Conservation (phyloP, 257 asterid genomes). For the Solanum tarijense region DNA sequence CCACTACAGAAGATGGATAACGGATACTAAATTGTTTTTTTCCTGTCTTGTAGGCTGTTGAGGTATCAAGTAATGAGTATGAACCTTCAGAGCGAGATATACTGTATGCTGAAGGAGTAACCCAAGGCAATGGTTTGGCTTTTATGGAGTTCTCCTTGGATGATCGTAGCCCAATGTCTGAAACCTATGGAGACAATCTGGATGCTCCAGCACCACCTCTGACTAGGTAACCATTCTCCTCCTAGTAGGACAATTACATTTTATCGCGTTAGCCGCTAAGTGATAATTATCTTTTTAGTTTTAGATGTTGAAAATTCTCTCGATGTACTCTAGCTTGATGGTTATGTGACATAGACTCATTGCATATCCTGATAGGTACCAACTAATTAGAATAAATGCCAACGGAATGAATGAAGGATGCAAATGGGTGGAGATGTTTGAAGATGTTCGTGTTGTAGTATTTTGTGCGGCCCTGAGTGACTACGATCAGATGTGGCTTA, state of each 20-base stretch:
- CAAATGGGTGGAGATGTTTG: conserved; percentile 20
- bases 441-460: conserved; percentile 16
- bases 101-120: conserved; percentile 19
- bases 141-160: conserved; percentile 18
- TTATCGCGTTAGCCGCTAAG: background rate
- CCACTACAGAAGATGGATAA: background rate
- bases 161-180: conserved; percentile 19
- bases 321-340: background rate
- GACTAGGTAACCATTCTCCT: conserved; percentile 1
- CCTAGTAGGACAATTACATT: background rate
- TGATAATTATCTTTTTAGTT: background rate
- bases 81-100: conserved; percentile 21
- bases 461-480: background rate
- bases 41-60: background rate
- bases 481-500: conserved; percentile 6
- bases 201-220: conserved; percentile 13
- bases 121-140: conserved; percentile 16
- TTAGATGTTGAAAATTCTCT: background rate
- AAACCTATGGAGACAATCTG: conserved; percentile 7
- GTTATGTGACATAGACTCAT: background rate
- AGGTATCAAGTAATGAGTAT: conserved; percentile 9
- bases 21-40: background rate
- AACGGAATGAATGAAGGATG: conserved; percentile 9
- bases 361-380: conserved; percentile 9
- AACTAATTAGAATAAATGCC: conserved; percentile 17